phyloP scores from a whole-genome alignment of 176 grass and related monocot species.

The Urochloa ruziziensis region DNA sequence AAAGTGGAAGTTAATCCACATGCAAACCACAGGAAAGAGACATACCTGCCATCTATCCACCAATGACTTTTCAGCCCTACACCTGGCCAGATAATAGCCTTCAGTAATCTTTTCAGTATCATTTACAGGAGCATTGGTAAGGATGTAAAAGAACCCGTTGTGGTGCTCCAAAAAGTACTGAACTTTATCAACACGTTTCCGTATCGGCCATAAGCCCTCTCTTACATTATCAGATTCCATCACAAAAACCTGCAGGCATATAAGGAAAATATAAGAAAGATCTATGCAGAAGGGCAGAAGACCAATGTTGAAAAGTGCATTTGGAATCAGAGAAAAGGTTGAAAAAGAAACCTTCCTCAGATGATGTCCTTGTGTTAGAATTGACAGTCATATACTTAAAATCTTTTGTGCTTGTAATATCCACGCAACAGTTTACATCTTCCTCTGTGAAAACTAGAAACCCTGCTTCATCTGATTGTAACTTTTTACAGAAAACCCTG shows the following conservation, averaged over 20 bases:
- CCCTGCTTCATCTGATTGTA: slow-evolving; percentile 50
- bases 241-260: slow-evolving; percentile 76
- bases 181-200: slow-evolving; percentile 65
- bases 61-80: slow-evolving; percentile 70
- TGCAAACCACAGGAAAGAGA: not conserved
- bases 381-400: slow-evolving; percentile 87
- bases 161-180: slow-evolving; percentile 99
- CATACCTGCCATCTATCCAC: slow-evolving; percentile 81
- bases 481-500: slow-evolving; percentile 78
- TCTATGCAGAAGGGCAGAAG: not conserved
- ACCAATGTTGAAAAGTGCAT: slow-evolving; percentile 13
- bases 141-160: slow-evolving; percentile 88
- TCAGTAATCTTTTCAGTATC: slow-evolving; percentile 35
- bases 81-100: slow-evolving; percentile 78
- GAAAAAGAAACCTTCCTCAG: slow-evolving; percentile 84
- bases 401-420: slow-evolving; percentile 96
- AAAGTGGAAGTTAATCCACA: not conserved
- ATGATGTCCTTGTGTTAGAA: slow-evolving; percentile 95
- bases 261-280: slow-evolving; percentile 43
- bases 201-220: slow-evolving; percentile 64
- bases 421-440: slow-evolving; percentile 72
- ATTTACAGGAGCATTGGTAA: slow-evolving; percentile 76
- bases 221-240: slow-evolving; percentile 65
- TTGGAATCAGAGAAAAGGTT: not conserved
- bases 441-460: slow-evolving; percentile 71